phyloP scores from a whole-genome alignment of 257 asterid species.

The Cinchona pubescens region DNA sequence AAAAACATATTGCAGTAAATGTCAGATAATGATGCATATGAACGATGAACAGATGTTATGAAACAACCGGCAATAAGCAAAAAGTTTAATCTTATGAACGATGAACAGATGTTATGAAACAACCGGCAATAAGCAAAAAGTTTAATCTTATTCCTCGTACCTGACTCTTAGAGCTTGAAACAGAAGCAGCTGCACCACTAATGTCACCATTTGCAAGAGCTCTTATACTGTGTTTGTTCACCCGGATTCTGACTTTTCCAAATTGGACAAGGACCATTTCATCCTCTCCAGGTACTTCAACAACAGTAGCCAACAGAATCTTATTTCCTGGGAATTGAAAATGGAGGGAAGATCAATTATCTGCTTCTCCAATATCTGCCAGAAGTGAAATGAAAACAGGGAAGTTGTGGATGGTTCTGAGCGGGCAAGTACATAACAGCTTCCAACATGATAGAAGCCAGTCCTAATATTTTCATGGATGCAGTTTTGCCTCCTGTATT shows the following conservation, averaged over 20 bases:
- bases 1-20: neutral
- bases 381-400: conserved; percentile 96
- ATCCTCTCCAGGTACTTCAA: too few species aligned
- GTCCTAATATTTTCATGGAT: conserved; percentile 87
- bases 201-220: conserved; percentile 31
- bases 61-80: neutral
- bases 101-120: too few species aligned
- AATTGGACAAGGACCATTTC: conserved; percentile 16
- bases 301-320: too few species aligned
- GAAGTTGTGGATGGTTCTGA: conserved; percentile 60
- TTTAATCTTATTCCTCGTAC: conserved; percentile 26
- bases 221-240: conserved; percentile 38
- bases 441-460: conserved; percentile 79
- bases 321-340: too few species aligned
- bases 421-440: conserved; percentile 96
- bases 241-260: conserved; percentile 60
- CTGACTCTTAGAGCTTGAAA: conserved; percentile 44
- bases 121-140: neutral
- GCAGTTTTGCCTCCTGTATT: conserved; percentile 99
- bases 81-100: neutral
- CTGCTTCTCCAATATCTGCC: conserved; percentile 97
- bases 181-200: conserved; percentile 31
- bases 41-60: neutral
- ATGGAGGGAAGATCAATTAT: conserved; percentile 37
- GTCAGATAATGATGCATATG: neutral